Evolutionary conservation across 2,329 filamentous ascomycete genomes (phyloP).

Genomic region (Colletotrichum lini): DNA sequence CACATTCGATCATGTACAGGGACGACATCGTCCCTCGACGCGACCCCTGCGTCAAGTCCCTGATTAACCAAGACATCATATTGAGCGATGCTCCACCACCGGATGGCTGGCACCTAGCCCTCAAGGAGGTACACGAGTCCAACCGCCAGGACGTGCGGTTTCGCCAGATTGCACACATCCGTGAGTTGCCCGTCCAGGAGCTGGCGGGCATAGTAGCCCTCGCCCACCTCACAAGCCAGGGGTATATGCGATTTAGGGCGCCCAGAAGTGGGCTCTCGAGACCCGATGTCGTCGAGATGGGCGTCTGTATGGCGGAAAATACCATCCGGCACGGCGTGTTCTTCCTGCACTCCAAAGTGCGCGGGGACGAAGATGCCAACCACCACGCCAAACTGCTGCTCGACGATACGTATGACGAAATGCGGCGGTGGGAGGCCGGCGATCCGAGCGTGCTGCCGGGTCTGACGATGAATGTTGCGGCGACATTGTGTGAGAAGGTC

Average conservation of each 20-base stretch:
- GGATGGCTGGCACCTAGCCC: constrained; percentile 34
- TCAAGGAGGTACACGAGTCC: constrained; percentile 33
- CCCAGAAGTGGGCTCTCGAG: constrained; percentile 15
- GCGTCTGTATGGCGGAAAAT: constrained; percentile 40
- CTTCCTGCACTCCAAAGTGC: constrained; percentile 35
- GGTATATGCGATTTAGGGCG: constrained; percentile 31
- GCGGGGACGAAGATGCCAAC: constrained; percentile 22
- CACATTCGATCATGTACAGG: constrained; percentile 37
- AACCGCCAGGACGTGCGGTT: constrained; percentile 31
- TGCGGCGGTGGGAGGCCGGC: constrained; percentile 40
- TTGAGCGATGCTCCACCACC: constrained; percentile 29
- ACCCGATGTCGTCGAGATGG: constrained; percentile 39
- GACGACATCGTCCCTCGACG: constrained; percentile 29
- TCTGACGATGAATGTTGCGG: constrained; percentile 38
- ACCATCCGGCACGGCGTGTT: constrained; percentile 40
- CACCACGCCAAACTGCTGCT: constrained; percentile 36
- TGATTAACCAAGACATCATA: constrained; percentile 39
- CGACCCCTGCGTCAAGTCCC: constrained; percentile 33
- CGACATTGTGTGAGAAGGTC: constrained; percentile 19
- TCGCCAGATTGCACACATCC: constrained; percentile 32
- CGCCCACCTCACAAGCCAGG: constrained; percentile 34
- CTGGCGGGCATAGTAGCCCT: constrained; percentile 38
- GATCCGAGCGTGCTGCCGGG: constrained; percentile 37
- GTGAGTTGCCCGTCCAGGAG: constrained; percentile 9
- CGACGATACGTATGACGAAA: constrained; percentile 38